Base-by-base conservation (phyloP, 805 yeast genomes). In the Saccharomycopsis olivae region DNA sequence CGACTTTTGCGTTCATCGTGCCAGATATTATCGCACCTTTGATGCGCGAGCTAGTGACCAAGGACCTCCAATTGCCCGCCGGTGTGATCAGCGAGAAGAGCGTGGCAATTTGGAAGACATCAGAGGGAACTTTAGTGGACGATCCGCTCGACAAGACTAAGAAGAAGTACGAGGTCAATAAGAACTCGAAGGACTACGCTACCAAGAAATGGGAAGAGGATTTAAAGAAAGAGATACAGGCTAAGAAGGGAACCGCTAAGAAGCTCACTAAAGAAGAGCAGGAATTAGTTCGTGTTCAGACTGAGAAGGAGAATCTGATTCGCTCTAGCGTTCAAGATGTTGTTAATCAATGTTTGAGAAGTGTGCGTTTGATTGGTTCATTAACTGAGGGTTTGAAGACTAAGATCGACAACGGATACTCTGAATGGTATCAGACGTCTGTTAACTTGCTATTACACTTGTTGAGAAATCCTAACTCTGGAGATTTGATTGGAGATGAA, bases 131-230 rank as follows among this genome's bases (percentile, higher is more conserved):
- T 34, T 55, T 80, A 39, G 92, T 81, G 2, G 59, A 76, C 15
- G 76, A 84, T 52, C 74, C 83, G 4, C 57, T 83, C 36, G 53
- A 53, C 20, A 61, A 60, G 40, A 14, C 27, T 9, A 33, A 35
- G 28, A 69, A 65, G 52, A 61, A 64, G 24, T 59, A 59, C 25
- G 63, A 60, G 3, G 73, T 75, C 11, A 73, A 74, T 53, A 84
- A 82, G 55, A 84, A 84, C 54, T 63, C 84, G 1, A 87, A 78
- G 53, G 95, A 87, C 52, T 85, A 85, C 51, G 94, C 81, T 51
- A 81, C 88, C 2, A 62, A 72, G 44, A 76, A 84, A 56, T 89
- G 97, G 97, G 98, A 92, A 54, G 87, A 79, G 49, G 71, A 72
- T 38, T 70, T 92, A 24, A 74, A 89, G 51, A 75, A 75, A 47